phyloP scores from a whole-genome alignment of 1,284 basidiomycete species.

The Sutorius eximius region DNA sequence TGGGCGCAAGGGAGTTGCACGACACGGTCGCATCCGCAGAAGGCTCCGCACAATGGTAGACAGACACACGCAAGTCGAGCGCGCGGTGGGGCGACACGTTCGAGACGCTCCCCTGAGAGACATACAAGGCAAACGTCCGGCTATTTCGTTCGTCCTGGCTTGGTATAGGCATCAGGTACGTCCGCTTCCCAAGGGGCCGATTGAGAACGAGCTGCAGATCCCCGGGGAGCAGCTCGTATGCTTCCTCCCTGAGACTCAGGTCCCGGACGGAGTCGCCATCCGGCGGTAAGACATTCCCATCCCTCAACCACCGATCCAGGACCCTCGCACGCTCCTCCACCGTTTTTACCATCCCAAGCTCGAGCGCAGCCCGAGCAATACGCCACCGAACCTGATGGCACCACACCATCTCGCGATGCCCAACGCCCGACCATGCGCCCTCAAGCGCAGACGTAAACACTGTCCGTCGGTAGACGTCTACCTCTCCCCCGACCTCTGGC shows the following conservation, averaged over 20 bases:
- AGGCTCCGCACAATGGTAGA: slow-evolving; percentile 43
- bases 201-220: slow-evolving; percentile 43
- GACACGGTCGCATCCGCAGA: slow-evolving; percentile 10
- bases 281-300: slow-evolving; percentile 49
- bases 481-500: slow-evolving; percentile 28
- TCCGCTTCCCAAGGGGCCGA: slow-evolving; percentile 43
- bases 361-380: slow-evolving; percentile 77
- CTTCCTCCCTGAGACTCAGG: slow-evolving; percentile 18
- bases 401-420: slow-evolving; percentile 98
- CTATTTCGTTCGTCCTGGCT: slow-evolving; percentile 1
- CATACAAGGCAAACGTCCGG: slow-evolving; percentile 50
- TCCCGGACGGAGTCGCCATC: neutral
- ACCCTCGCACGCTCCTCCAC: slow-evolving; percentile 36
- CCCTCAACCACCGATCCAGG: slow-evolving; percentile 65
- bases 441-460: slow-evolving; percentile 87
- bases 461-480: slow-evolving; percentile 56
- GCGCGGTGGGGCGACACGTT: slow-evolving; percentile 50
- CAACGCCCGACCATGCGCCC: slow-evolving; percentile 92
- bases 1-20: slow-evolving; percentile 47
- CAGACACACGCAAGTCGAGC: slow-evolving; percentile 43
- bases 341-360: slow-evolving; percentile 49
- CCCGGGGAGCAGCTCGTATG: slow-evolving; percentile 39
- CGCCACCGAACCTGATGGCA: slow-evolving; percentile 95
- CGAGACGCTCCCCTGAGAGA: slow-evolving; percentile 56
- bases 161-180: slow-evolving; percentile 52